Percentiles rank a stretch among this genome's conserved stretches.
Conservation (phyloP, 371 early-diverging fungal species). For the Saksenaea vasiformis region DNA sequence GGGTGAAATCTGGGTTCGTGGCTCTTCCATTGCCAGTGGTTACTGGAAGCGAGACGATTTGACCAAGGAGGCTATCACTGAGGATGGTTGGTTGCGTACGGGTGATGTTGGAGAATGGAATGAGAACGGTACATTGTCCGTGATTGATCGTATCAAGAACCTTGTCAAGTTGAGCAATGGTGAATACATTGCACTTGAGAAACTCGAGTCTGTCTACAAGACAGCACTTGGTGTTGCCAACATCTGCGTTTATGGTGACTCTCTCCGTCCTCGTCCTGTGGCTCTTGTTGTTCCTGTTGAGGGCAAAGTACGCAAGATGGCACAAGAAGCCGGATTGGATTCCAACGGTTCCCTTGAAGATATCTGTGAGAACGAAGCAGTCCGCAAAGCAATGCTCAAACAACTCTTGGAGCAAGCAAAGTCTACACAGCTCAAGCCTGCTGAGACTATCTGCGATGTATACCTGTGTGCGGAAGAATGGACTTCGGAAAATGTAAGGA, state of each 20-base stretch:
- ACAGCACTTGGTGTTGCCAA: constrained; percentile 71
- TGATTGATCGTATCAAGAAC: constrained; percentile 89
- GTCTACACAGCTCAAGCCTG: constrained; percentile 58
- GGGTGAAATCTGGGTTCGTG: constrained; percentile 92
- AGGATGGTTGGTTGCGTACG: constrained; percentile 93
- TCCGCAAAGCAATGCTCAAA: constrained; percentile 45
- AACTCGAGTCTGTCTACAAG: constrained; percentile 91
- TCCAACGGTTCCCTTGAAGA: constrained; percentile 35
- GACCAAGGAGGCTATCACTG: constrained; percentile 76
- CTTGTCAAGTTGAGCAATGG: constrained; percentile 83
- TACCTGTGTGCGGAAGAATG: constrained; percentile 74
- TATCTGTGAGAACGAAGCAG: constrained; percentile 45
- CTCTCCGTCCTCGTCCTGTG: constrained; percentile 63
- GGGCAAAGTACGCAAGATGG: constrained; percentile 14
- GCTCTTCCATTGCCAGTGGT: constrained; percentile 72
- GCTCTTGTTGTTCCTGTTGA: constrained; percentile 71
- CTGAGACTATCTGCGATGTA: constrained; percentile 70
- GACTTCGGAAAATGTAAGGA: constrained; percentile 80
- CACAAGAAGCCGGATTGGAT: constrained; percentile 17
- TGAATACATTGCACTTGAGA: constrained; percentile 95
- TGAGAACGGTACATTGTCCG: constrained; percentile 66
- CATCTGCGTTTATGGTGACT: constrained; percentile 85
- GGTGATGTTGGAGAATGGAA: constrained; percentile 88
- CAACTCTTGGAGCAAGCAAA: constrained; percentile 54
- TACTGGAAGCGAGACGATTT: constrained; percentile 80